Evolutionary conservation across 495 filamentous ascomycete genomes (phyloP), one percentile per base, ranked within the genome.

Genomic region (Daldinia bambusicola): DNA sequence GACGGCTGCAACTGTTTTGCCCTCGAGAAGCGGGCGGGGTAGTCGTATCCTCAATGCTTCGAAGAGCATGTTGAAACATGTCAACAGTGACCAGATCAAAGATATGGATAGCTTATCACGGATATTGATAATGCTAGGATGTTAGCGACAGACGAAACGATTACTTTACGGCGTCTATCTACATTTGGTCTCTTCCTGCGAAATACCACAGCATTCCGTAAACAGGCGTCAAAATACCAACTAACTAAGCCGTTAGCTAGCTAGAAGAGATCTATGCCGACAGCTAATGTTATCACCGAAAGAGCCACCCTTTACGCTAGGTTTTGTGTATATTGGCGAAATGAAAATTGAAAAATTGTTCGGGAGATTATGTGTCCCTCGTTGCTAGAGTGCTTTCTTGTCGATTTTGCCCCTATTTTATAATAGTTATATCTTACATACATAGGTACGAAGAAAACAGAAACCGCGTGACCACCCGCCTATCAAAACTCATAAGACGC

Each of bases 61-160:
- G 37, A 40, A 36, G 26, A 63, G 20, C 14, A 36, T 18, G 16
- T 64, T 45, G 41, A 69, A 69, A 69, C 65, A 60, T 66, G 40
- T 53, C 32, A 12, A 40, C 30, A 26, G 40, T 38, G 51, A 37
- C 43, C 50, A 62, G 48, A 65, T 56, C 43, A 53, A 38, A 69
- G 34, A 16, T 16, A 51, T 64, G 38, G 60, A 56, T 61, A 40
- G 26, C 18, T 55, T 51, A 55, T 67, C 26, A 51, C 61, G 62
- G 66, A 72, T 50, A 22, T 20, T 2, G 37, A 20, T 7, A 30
- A 16, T 51, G 2, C 66, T 36, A 45, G 70, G 70, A 61, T 68
- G 14, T 52, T 13, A 41, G 61, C 70, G 65, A 43, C 56, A 69
- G 26, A 30, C 61, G 51, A 68, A 69, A 72, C 65, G 16, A 20